Conservation (phyloP, 1,284 basidiomycete species). For the Boletus sp. region DNA sequence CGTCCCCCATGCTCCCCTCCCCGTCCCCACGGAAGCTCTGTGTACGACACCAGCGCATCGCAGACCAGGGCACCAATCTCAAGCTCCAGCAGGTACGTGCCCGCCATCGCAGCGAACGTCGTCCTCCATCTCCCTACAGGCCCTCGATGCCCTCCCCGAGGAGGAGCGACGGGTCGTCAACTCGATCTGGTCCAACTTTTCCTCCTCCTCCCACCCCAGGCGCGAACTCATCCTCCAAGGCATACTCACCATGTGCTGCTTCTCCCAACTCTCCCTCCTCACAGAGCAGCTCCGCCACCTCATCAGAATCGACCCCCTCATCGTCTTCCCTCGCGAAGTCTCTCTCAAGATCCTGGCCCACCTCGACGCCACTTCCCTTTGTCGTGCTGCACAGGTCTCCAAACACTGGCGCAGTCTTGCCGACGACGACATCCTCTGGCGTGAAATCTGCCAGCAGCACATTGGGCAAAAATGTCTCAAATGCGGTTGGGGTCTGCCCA, state of each 20-base stretch:
- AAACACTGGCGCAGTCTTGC: conserved; percentile 87
- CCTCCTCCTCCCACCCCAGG: conserved; percentile 88
- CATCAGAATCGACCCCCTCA: conserved; percentile 96
- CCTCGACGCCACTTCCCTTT: conserved; percentile 95
- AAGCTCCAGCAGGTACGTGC: conserved; percentile 85
- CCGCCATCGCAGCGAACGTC: neutral
- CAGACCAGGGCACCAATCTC: conserved; percentile 92
- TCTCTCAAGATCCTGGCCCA: conserved; percentile 89
- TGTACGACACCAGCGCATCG: conserved; percentile 94
- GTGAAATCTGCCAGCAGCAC: conserved; percentile 97
- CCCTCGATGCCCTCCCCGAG: conserved; percentile 90
- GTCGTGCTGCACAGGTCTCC: conserved; percentile 94
- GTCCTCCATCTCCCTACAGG: conserved; percentile 51
- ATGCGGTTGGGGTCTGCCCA: conserved; percentile 97
- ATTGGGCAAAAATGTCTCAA: conserved; percentile 98
- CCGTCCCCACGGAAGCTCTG: conserved; percentile 73
- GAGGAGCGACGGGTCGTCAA: conserved; percentile 90
- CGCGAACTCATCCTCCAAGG: conserved; percentile 95
- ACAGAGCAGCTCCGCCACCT: conserved; percentile 90
- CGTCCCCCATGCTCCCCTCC: conserved; percentile 14
- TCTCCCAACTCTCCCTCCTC: conserved; percentile 97
- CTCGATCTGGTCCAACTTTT: conserved; percentile 96
- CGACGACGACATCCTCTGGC: conserved; percentile 97
- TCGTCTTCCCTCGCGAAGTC: conserved; percentile 89
- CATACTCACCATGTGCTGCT: conserved; percentile 99